These are phyloP conservation scores for Candida germanica DNA, from an alignment of 805 yeast genomes.

Conservation along the genomic window DNA sequence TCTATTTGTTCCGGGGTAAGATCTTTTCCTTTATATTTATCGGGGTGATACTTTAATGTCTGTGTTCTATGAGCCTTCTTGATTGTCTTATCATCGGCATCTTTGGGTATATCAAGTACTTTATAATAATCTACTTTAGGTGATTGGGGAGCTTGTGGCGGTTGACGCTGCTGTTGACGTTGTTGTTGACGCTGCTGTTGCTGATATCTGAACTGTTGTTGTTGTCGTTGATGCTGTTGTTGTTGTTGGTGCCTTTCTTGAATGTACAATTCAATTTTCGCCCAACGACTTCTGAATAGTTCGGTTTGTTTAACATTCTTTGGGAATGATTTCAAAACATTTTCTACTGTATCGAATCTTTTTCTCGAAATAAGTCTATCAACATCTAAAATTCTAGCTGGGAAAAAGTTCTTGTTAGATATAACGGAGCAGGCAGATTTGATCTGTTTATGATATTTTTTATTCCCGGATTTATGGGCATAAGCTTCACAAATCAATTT, in stretches of 20 bases:
- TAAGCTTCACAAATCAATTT: constrained; percentile 41
- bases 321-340: constrained; percentile 30
- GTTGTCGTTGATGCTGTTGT: constrained; percentile 33
- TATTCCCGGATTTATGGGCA: constrained; percentile 21
- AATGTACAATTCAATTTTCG: constrained; percentile 25
- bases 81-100: constrained; percentile 69
- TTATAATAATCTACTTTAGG: constrained; percentile 74
- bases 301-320: constrained; percentile 37
- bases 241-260: constrained; percentile 29
- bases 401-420: constrained; percentile 30
- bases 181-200: constrained; percentile 46
- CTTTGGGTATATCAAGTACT: constrained; percentile 60
- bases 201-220: constrained; percentile 36
- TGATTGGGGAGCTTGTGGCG: constrained; percentile 25
- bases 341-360: constrained; percentile 38
- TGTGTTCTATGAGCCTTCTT: constrained; percentile 77
- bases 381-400: constrained; percentile 33
- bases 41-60: constrained; percentile 87
- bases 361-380: constrained; percentile 33
- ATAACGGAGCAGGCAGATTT: constrained; percentile 23
- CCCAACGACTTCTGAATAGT: constrained; percentile 32
- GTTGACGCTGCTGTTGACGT: constrained; percentile 43
- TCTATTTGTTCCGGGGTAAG: constrained; percentile 68
- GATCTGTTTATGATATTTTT: constrained; percentile 19
- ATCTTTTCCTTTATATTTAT: constrained; percentile 71